These are phyloP conservation scores for Pleurotus giganteus DNA, from an alignment of 768 basidiomycete species.

Conservation along the genomic window DNA sequence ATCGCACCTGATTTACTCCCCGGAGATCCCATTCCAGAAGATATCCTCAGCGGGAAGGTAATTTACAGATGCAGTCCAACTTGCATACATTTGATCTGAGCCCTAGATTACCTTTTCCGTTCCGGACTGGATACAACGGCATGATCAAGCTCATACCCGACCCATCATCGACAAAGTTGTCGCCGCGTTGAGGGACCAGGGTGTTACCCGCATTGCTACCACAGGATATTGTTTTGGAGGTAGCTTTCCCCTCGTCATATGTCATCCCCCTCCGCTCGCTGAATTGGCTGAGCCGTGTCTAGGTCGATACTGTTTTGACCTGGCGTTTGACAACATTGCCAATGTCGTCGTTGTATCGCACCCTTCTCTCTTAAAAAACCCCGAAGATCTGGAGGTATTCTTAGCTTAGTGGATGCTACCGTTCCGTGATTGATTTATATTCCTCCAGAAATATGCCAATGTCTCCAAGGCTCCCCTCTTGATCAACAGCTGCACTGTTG, in stretches of 20 bases:
- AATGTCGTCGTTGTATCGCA: constrained; percentile 51
- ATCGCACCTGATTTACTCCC: constrained; percentile 12
- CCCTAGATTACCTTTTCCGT: constrained; percentile 3
- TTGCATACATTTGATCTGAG: neutral
- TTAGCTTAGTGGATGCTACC: constrained; percentile 24
- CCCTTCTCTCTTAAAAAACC: constrained; percentile 57
- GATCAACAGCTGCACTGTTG: constrained; percentile 62
- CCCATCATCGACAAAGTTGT: constrained; percentile 27
- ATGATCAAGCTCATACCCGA: constrained; percentile 20
- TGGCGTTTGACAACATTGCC: constrained; percentile 54
- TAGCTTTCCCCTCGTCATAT: neutral
- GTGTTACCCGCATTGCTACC: constrained; percentile 27
- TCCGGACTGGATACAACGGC: constrained; percentile 26
- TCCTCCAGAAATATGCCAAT: constrained; percentile 43
- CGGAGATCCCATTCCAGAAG: constrained; percentile 12
- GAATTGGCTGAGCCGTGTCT: constrained; percentile 24
- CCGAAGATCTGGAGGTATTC: constrained; percentile 59
- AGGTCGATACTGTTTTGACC: constrained; percentile 42
- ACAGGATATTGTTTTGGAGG: constrained; percentile 30
- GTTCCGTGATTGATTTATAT: constrained; percentile 29
- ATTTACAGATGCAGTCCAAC: neutral
- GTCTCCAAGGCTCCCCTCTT: constrained; percentile 54
- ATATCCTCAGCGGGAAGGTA: constrained; percentile 5
- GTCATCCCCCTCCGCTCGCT: constrained; percentile 15
- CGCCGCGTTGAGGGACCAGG: constrained; percentile 27